These are phyloP conservation scores for Boletus barrowsii DNA, from an alignment of 768 basidiomycete species.

Conservation along the genomic window DNA sequence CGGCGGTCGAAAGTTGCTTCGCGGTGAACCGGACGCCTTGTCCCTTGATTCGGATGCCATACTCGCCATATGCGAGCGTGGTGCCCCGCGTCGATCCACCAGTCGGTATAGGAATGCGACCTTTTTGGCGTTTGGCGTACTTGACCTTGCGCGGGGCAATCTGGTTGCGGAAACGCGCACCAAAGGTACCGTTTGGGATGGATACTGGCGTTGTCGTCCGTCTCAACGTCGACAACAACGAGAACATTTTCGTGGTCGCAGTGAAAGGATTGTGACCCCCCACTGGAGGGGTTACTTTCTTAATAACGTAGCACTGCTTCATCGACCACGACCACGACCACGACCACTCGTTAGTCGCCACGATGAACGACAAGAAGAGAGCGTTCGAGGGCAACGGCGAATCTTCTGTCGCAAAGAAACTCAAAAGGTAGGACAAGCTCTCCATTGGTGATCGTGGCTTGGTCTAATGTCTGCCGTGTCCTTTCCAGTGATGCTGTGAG, in stretches of 20 bases:
- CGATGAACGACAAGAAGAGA: constrained; percentile 69
- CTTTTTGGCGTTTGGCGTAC: constrained; percentile 88
- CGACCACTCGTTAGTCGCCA: constrained; percentile 1
- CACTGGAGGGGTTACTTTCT: constrained; percentile 12
- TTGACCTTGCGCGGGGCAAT: constrained; percentile 84
- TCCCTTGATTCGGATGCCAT: constrained; percentile 85
- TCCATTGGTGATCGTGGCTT: constrained; percentile 16
- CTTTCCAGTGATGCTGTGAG: constrained; percentile 66
- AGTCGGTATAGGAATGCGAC: constrained; percentile 75
- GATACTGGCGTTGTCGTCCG: constrained; percentile 8
- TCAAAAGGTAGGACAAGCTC: constrained; percentile 52
- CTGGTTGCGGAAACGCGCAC: constrained; percentile 45
- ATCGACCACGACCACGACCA: constrained; percentile 6
- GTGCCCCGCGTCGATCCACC: constrained; percentile 95
- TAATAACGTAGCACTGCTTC: not conserved
- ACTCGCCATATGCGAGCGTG: constrained; percentile 87
- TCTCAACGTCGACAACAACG: constrained; percentile 18
- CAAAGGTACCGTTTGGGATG: constrained; percentile 15
- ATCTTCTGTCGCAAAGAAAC: constrained; percentile 49
- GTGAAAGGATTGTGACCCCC: constrained; percentile 17
- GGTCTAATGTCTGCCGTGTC: constrained; percentile 13
- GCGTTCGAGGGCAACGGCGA: constrained; percentile 55
- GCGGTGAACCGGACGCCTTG: constrained; percentile 79
- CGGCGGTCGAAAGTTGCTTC: constrained; percentile 84
- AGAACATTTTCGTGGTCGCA: constrained; percentile 15